These are phyloP conservation scores for Lecanicillium sp. DNA, from an alignment of 2,329 filamentous ascomycete species.

Conservation along the genomic window DNA sequence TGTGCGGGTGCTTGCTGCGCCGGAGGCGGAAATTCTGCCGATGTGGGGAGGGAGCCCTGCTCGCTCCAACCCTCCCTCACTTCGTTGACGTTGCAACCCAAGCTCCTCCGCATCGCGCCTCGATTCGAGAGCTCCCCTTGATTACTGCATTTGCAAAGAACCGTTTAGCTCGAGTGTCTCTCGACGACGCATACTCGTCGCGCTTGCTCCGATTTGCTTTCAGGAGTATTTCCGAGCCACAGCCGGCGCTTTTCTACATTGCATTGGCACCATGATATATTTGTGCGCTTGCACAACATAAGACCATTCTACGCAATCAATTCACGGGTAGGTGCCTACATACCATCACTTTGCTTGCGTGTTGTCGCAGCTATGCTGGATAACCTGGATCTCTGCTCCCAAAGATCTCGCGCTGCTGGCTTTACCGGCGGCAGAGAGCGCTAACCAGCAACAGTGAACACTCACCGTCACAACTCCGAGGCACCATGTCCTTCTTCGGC, in stretches of 20 bases:
- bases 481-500: slow-evolving; percentile 82
- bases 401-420: background rate
- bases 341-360: background rate
- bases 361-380: background rate
- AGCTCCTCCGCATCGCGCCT: slow-evolving; percentile 1
- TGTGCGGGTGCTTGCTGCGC: too few species aligned
- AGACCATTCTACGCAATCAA: slow-evolving; percentile 23
- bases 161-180: background rate
- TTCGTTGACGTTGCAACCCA: background rate
- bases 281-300: slow-evolving; percentile 25
- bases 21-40: slow-evolving; percentile 4
- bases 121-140: slow-evolving; percentile 1
- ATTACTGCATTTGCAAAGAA: background rate
- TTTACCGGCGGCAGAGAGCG: background rate
- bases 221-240: slow-evolving; percentile 4
- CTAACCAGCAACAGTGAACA: background rate
- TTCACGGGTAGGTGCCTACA: slow-evolving; percentile 30
- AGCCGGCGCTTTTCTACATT: slow-evolving; percentile 1
- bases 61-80: slow-evolving; percentile 9
- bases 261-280: slow-evolving; percentile 31
- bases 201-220: background rate
- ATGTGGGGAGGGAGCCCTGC: slow-evolving; percentile 6
- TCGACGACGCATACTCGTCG: background rate
- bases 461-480: slow-evolving; percentile 12
- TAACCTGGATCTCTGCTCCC: background rate